Evolutionary conservation across 257 asterid species (phyloP).

Genomic region (Plantago ovata): DNA sequence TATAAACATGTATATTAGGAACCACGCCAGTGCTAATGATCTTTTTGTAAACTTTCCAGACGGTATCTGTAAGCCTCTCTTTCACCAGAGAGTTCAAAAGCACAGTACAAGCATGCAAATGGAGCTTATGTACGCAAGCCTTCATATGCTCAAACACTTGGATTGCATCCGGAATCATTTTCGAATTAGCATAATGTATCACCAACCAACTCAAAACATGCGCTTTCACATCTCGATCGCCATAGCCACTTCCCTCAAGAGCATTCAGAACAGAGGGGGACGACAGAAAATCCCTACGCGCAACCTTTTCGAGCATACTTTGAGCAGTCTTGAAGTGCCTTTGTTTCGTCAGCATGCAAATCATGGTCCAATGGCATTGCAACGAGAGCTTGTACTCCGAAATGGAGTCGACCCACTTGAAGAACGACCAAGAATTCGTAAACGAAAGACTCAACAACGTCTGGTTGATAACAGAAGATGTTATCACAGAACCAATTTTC

Average conservation of each 20-base stretch:
- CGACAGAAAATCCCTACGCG: slow-evolving; percentile 65
- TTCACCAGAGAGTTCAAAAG: slow-evolving; percentile 77
- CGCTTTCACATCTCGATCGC: slow-evolving; percentile 56
- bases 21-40: slow-evolving; percentile 62
- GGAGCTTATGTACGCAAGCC: slow-evolving; percentile 57
- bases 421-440: slow-evolving; percentile 59
- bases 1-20: slow-evolving; percentile 71
- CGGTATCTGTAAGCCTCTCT: slow-evolving; percentile 57
- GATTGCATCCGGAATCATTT: slow-evolving; percentile 64
- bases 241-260: slow-evolving; percentile 34
- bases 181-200: slow-evolving; percentile 68
- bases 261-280: slow-evolving; percentile 82
- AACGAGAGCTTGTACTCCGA: slow-evolving; percentile 67
- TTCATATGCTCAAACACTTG: slow-evolving; percentile 88
- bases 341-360: slow-evolving; percentile 61
- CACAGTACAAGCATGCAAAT: slow-evolving; percentile 79
- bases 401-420: slow-evolving; percentile 74
- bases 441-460: slow-evolving; percentile 45
- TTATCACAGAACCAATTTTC: slow-evolving; percentile 52
- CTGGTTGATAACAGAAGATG: slow-evolving; percentile 57
- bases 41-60: slow-evolving; percentile 71
- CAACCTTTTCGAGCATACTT: slow-evolving; percentile 55
- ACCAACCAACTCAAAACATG: slow-evolving; percentile 93
- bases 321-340: slow-evolving; percentile 71
- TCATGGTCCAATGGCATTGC: slow-evolving; percentile 78